Base-by-base conservation (phyloP, 495 filamentous ascomycete genomes). In the Stereocaulon alpinum region DNA sequence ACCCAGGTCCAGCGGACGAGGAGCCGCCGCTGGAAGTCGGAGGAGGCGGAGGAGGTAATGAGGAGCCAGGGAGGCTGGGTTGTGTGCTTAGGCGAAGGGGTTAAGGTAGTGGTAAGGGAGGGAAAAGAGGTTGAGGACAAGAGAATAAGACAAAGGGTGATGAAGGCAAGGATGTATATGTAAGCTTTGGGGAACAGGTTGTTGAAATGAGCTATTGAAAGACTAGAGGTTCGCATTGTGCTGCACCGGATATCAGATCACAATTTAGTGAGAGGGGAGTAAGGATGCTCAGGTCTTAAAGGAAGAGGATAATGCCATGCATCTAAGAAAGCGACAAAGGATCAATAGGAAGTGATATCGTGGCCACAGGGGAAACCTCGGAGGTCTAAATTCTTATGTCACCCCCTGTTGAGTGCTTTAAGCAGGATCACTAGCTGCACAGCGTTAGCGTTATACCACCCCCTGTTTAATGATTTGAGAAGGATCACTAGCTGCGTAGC, bases 1-100 rank as follows among this genome's bases (percentile, higher is more conserved):
- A 53, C 49, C 49, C 49, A 53, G 49, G 29, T 32, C 49, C 49
- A 53, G 49, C 49, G 49, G 29, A 53, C 3, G 29, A 53, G 14
- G 29, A 53, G 32, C 17, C 49, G 49, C 32, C 49, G 27, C 32
- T 53, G 49, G 32, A 53, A 53, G 49, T 53, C 49, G 49, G 15
- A 22, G 49, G 49, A 53, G 49, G 49, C 17, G 32, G 49, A 53
- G 1, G 49, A 53, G 49, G 49, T 53, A 22, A 32, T 32, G 27
- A 53, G 49, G 29, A 53, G 49, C 49, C 49, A 53, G 49, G 49
- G 49, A 48, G 44, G 44, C 17, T 48, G 20, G 44, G 44, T 48
- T 15, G 44, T 27, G 22, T 24, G 12, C 44, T 12, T 20, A 15
- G 9, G 22, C 24, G 44, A 48, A 48, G 44, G 11, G 9, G 9